Percentiles rank a stretch among this genome's conserved stretches.
phyloP scores from a whole-genome alignment of 1,284 basidiomycete species.

The Ceratobasidium sp. region DNA sequence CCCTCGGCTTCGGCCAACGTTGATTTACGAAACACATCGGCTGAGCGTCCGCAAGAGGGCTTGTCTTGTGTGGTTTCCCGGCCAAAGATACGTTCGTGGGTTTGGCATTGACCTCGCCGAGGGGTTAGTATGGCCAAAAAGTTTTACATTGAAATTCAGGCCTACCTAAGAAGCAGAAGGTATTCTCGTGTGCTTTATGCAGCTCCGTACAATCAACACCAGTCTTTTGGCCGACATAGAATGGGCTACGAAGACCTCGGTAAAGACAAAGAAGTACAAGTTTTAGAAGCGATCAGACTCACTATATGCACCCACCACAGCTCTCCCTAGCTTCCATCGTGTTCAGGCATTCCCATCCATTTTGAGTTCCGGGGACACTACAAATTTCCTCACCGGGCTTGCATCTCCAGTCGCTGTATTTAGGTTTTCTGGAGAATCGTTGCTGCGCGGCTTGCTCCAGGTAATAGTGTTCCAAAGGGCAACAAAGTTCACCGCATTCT shows the following conservation, averaged over 20 bases:
- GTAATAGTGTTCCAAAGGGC: background rate
- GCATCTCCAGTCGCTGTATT: background rate
- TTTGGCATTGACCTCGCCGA: slow-evolving; percentile 15
- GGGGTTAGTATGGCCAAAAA: background rate
- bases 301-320: slow-evolving; percentile 36
- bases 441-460: background rate
- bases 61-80: background rate
- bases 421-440: background rate
- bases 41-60: background rate
- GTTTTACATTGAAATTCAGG: background rate
- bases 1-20: background rate
- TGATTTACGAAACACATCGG: background rate
- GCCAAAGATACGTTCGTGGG: background rate
- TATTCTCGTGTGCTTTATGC: background rate
- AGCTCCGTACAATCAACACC: slow-evolving; percentile 22
- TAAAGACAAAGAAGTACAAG: background rate
- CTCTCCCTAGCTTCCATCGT: slow-evolving; percentile 7
- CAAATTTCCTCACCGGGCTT: slow-evolving; percentile 2
- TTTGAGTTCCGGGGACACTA: slow-evolving; percentile 3
- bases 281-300: background rate
- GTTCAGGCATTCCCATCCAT: slow-evolving; percentile 35
- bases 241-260: slow-evolving; percentile 1
- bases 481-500: slow-evolving; percentile 6
- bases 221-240: background rate
- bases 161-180: slow-evolving; percentile 12